phyloP scores from a whole-genome alignment of 257 asterid species.

The Henckelia pumila region DNA sequence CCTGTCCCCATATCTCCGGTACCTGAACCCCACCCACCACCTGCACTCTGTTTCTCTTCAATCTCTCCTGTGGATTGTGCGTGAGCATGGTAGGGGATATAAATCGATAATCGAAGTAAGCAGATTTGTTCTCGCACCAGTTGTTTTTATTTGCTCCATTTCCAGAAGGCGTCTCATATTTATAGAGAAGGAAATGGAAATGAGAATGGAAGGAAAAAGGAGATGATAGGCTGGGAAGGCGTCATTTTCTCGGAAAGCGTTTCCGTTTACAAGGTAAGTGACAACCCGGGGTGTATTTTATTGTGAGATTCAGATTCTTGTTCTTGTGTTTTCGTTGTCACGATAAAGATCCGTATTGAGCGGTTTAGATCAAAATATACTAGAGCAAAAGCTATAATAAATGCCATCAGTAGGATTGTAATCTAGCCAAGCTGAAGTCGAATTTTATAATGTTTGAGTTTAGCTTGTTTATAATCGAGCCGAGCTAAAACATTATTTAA shows the following conservation, averaged over 20 bases:
- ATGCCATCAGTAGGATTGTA: neutral
- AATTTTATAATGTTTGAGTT: too few species aligned
- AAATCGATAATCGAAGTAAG: neutral
- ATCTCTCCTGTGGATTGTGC: neutral
- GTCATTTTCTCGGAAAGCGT: neutral
- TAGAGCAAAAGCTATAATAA: too few species aligned
- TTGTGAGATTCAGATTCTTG: neutral
- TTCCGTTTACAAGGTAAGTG: neutral
- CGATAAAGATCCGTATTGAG: neutral
- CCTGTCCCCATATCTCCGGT: slow-evolving; percentile 44
- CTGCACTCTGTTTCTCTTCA: slow-evolving; percentile 35
- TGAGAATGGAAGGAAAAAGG: neutral
- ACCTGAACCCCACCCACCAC: slow-evolving; percentile 42
- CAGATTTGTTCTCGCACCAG: neutral
- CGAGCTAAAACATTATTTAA: too few species aligned
- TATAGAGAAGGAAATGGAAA: neutral
- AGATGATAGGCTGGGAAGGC: neutral
- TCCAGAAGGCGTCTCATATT: neutral
- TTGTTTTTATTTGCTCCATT: neutral
- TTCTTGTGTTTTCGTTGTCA: neutral
- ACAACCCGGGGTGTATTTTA: neutral
- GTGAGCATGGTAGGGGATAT: neutral
- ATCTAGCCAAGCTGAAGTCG: too few species aligned
- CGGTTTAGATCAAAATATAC: neutral
- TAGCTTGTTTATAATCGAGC: too few species aligned